phyloP scores from a whole-genome alignment of 2,329 filamentous ascomycete genomes.

The Plectosphaerella sp. region DNA sequence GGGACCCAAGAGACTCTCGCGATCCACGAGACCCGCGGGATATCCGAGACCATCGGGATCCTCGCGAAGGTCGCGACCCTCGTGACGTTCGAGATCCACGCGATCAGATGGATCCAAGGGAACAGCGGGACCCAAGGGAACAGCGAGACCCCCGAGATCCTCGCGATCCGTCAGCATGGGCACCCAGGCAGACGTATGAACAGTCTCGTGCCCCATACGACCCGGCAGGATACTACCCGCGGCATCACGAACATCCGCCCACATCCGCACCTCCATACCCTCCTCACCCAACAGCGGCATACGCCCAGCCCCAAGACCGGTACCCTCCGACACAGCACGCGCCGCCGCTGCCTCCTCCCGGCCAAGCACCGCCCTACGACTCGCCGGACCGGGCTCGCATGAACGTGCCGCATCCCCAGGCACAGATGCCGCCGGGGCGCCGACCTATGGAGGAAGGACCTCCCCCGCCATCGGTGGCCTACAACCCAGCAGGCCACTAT shows the following conservation, averaged over 20 bases:
- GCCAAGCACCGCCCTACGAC: slow-evolving; percentile 21
- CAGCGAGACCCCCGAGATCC: slow-evolving; percentile 23
- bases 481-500: slow-evolving; percentile 36
- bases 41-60: slow-evolving; percentile 6
- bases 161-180: slow-evolving; percentile 15
- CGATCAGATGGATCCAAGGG: slow-evolving; percentile 2
- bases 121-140: slow-evolving; percentile 12
- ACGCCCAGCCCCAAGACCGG: slow-evolving; percentile 19
- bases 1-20: slow-evolving; percentile 20
- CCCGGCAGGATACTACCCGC: slow-evolving; percentile 34
- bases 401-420: slow-evolving; percentile 20
- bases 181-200: slow-evolving; percentile 33
- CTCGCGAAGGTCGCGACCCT: background rate
- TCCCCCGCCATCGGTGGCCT: slow-evolving; percentile 46
- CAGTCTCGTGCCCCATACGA: slow-evolving; percentile 37
- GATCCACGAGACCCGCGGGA: slow-evolving; percentile 22
- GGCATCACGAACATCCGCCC: slow-evolving; percentile 43
- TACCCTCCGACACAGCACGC: slow-evolving; percentile 16
- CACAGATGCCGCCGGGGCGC: slow-evolving; percentile 30
- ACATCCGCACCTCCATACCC: slow-evolving; percentile 34
- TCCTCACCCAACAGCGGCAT: slow-evolving; percentile 27
- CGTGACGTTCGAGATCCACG: slow-evolving; percentile 13
- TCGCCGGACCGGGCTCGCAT: slow-evolving; percentile 20
- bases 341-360: slow-evolving; percentile 16
- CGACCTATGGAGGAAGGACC: slow-evolving; percentile 43